Evolutionary conservation across 768 basidiomycete species (phyloP), one percentile per base, ranked within the genome.

Genomic region (Tricholoma sp.): DNA sequence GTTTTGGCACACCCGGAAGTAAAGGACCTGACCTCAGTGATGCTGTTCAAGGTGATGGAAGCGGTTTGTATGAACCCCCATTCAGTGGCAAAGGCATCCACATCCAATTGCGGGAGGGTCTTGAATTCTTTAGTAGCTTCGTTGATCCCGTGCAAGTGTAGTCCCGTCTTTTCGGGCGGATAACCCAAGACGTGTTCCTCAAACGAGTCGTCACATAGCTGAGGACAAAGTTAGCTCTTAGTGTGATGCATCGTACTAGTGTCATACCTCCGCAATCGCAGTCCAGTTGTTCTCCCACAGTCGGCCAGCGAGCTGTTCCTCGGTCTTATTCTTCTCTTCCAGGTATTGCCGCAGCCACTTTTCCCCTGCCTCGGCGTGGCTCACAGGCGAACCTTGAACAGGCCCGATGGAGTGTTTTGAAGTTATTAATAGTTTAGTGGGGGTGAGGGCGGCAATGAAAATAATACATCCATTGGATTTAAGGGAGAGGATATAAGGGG

Each of bases 381-480:
- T 87, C 37, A 77, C 65, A 0, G 64, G 50, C 2, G 67, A 64
- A 1, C 73, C 77, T 10, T 67, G 60, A 0, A 80, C 66, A 11
- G 79, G 73, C 0, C 96, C 96, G 2, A 98, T 66, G 0, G 92
- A 86, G 63, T 98, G 97, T 68, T 99, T 98, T 1, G 94, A 97
- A 0, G 94, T 92, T 54, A 98, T 79, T 12, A 98, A 65, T 11
- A 98, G 74, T 62, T 89, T 83, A 6, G 75, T 73, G 0, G 86
- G 80, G 0, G 88, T 86, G 12, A 98, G 79, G 0, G 95, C 89
- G 0, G 87, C 88, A 64, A 98, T 86, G 72, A 98, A 93, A 64
- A 99, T 95, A 71, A 98, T 91, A 71, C 96, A 98, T 7, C 95
- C 96, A 60, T 98, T 98, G 0, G 92, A 93, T 69, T 98, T 99